Conservation (phyloP, 106 monocot genomes). For the Allium sativum region DNA sequence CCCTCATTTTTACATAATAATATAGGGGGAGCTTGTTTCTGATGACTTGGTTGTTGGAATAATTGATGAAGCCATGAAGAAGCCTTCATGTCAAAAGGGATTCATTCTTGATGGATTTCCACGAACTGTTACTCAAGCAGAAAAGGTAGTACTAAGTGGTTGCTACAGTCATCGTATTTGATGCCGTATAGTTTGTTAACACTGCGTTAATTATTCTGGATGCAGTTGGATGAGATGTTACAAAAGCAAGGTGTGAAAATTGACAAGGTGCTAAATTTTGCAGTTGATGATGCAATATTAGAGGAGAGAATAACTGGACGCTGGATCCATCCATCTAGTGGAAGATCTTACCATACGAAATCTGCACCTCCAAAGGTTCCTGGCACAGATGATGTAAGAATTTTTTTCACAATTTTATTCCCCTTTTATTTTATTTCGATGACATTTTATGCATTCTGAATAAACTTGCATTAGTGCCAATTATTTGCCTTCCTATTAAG, state of each 20-base stretch:
- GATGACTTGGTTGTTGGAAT: constrained; percentile 98
- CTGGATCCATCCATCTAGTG: constrained; percentile 90
- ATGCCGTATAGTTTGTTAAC: too few species aligned
- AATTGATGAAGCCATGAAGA: constrained; percentile 96
- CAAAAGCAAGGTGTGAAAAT: constrained; percentile 61
- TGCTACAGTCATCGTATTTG: neutral
- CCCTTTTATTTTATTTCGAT: neutral
- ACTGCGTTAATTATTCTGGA: neutral
- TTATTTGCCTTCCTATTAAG: too few species aligned
- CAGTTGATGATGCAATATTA: constrained; percentile 87
- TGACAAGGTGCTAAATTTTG: constrained; percentile 97
- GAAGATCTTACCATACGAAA: constrained; percentile 85
- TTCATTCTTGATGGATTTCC: constrained; percentile 99
- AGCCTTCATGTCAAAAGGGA: constrained; percentile 89
- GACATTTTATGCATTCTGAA: too few species aligned
- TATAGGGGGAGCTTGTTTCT: constrained; percentile 90
- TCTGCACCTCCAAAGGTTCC: constrained; percentile 84
- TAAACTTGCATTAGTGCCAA: too few species aligned
- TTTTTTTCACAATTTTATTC: neutral
- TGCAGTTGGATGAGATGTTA: constrained; percentile 98
- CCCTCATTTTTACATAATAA: constrained; percentile 4
- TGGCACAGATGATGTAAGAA: constrained; percentile 84
- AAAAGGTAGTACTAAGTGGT: constrained; percentile 49
- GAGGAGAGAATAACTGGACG: constrained; percentile 98
- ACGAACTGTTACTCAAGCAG: constrained; percentile 87